A percentile compares a stretch with the other conserved stretches of the same genome.
phyloP scores from a whole-genome alignment of 768 basidiomycete species.

The Mycena alexandri region DNA sequence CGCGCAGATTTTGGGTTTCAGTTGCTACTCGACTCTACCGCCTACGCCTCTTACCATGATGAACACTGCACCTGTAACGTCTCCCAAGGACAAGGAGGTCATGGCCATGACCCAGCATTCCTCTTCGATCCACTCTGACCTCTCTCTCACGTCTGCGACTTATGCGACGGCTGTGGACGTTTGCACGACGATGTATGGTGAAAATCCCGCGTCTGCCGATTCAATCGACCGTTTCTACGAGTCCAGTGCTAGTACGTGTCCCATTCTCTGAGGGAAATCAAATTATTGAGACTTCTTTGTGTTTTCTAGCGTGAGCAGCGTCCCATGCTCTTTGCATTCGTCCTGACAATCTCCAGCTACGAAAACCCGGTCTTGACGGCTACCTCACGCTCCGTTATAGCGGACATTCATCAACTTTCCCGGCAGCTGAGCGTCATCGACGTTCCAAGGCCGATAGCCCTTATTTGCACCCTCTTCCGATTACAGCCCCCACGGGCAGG shows the following conservation, averaged over 20 bases:
- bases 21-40: not conserved
- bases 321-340: constrained; percentile 4
- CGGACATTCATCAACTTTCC: constrained; percentile 76
- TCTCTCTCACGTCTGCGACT: constrained; percentile 57
- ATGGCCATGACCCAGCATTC: constrained; percentile 5
- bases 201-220: constrained; percentile 62
- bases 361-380: constrained; percentile 86
- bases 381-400: constrained; percentile 77
- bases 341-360: constrained; percentile 57
- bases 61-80: not conserved
- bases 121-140: constrained; percentile 44
- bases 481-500: constrained; percentile 50
- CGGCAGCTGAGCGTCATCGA: constrained; percentile 71
- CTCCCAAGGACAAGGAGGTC: constrained; percentile 6
- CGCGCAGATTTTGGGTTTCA: constrained; percentile 18
- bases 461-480: constrained; percentile 69
- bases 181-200: constrained; percentile 78
- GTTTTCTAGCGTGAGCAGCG: constrained; percentile 55
- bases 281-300: constrained; percentile 31
- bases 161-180: constrained; percentile 74
- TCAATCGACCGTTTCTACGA: constrained; percentile 77
- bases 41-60: constrained; percentile 11
- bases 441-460: constrained; percentile 74
- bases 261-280: constrained; percentile 16
- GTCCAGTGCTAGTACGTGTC: constrained; percentile 70